Percentiles rank a stretch among this genome's conserved stretches.
These are phyloP conservation scores for Gymnopilus junonius DNA, from an alignment of 768 basidiomycete genomes.

Conservation along the genomic window DNA sequence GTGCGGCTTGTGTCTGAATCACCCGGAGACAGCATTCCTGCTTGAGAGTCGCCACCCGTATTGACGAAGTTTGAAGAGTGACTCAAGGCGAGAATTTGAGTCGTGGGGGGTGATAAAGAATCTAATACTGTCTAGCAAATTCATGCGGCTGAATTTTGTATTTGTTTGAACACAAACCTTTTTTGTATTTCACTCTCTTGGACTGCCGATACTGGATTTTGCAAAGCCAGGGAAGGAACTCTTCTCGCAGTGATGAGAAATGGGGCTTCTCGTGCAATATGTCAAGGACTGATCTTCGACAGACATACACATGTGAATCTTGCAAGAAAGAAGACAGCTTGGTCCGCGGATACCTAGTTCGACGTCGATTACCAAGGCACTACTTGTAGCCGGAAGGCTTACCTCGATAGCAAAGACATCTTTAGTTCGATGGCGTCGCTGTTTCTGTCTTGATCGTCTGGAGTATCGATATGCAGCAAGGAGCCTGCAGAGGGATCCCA, in stretches of 20 bases:
- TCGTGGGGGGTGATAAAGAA: slow-evolving; percentile 44
- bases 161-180: slow-evolving; percentile 39
- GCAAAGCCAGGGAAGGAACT: slow-evolving; percentile 92
- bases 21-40: slow-evolving; percentile 45
- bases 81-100: slow-evolving; percentile 54
- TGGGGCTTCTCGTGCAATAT: slow-evolving; percentile 67
- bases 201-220: slow-evolving; percentile 78
- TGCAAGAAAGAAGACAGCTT: slow-evolving; percentile 69
- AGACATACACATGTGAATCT: slow-evolving; percentile 93
- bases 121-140: slow-evolving; percentile 44
- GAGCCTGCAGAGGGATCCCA: slow-evolving; percentile 72
- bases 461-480: slow-evolving; percentile 73
- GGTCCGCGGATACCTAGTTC: slow-evolving; percentile 68
- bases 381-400: slow-evolving; percentile 13
- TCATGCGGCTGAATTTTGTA: slow-evolving; percentile 6
- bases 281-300: slow-evolving; percentile 74
- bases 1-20: slow-evolving; percentile 39
- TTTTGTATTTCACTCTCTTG: slow-evolving; percentile 62
- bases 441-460: slow-evolving; percentile 70
- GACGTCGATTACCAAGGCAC: background rate
- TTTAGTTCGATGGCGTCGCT: slow-evolving; percentile 73
- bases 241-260: slow-evolving; percentile 85
- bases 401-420: slow-evolving; percentile 78
- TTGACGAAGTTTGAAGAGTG: slow-evolving; percentile 57
- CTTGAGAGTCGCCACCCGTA: slow-evolving; percentile 3